phyloP scores from a whole-genome alignment of 768 basidiomycete genomes.

The Stropharia rugosoannulata region DNA sequence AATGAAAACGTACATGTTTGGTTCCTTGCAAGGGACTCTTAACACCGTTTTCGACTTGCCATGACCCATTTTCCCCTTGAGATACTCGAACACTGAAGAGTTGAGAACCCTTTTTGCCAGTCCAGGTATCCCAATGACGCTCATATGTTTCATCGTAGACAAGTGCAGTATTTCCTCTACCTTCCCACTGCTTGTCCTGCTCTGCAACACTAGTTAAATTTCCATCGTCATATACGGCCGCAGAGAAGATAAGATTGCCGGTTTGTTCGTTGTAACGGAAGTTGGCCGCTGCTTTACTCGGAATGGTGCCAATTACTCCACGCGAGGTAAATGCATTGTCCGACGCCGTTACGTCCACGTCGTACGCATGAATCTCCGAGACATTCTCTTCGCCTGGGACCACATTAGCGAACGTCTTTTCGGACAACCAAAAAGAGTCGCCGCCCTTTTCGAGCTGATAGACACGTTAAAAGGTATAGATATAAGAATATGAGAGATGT shows the following conservation, averaged over 20 bases:
- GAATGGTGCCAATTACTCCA: conserved; percentile 60
- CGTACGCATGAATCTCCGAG: conserved; percentile 59
- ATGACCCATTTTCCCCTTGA: conserved; percentile 47
- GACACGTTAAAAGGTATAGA: neutral
- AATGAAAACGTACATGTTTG: conserved; percentile 52
- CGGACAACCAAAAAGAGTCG: conserved; percentile 77
- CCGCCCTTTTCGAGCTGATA: conserved; percentile 60
- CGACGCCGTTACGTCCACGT: conserved; percentile 39
- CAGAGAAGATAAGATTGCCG: conserved; percentile 79
- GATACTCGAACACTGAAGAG: conserved; percentile 68
- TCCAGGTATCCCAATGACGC: conserved; percentile 83
- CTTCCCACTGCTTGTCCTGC: conserved; percentile 71
- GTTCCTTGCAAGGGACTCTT: conserved; percentile 65
- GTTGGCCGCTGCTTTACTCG: conserved; percentile 65
- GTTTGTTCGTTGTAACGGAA: conserved; percentile 62
- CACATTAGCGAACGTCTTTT: conserved; percentile 68
- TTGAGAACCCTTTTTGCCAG: conserved; percentile 65
- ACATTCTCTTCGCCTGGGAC: conserved; percentile 54
- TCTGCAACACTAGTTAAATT: conserved; percentile 65
- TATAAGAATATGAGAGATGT: neutral
- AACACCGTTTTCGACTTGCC: conserved; percentile 53
- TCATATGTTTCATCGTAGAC: conserved; percentile 71
- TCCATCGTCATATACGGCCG: conserved; percentile 76
- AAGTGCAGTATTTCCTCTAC: conserved; percentile 68
- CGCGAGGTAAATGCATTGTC: conserved; percentile 33